Evolutionary conservation across 331 rosid genomes (phyloP).

Genomic region (Quercus tomentella): DNA sequence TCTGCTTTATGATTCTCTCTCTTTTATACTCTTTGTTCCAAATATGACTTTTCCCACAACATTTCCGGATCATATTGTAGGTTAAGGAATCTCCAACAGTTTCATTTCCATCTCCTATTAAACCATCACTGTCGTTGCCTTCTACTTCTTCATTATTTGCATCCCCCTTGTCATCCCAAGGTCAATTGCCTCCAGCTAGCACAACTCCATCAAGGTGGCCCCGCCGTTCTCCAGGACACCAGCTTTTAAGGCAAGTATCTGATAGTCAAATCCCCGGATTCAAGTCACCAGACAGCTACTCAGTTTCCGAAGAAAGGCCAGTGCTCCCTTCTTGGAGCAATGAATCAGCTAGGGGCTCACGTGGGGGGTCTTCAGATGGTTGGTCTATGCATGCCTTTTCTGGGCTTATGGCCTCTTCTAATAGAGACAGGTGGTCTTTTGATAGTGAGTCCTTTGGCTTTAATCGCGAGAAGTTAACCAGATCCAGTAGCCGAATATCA

Average conservation of each 20-base stretch:
- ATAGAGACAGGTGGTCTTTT: slow-evolving; percentile 82
- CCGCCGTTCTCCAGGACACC: slow-evolving; percentile 56
- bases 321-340: slow-evolving; percentile 62
- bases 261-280: slow-evolving; percentile 51
- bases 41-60: not conserved
- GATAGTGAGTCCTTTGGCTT: slow-evolving; percentile 77
- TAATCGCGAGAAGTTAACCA: slow-evolving; percentile 52
- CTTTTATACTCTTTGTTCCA: not conserved
- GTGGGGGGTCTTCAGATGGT: slow-evolving; percentile 72
- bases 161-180: slow-evolving; percentile 68
- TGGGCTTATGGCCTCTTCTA: slow-evolving; percentile 66
- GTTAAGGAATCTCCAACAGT: slow-evolving; percentile 57
- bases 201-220: slow-evolving; percentile 53
- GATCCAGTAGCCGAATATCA: slow-evolving; percentile 57
- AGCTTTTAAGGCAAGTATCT: slow-evolving; percentile 55
- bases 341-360: slow-evolving; percentile 52
- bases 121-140: slow-evolving; percentile 53
- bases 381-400: slow-evolving; percentile 89
- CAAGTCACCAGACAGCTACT: slow-evolving; percentile 56
- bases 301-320: slow-evolving; percentile 65
- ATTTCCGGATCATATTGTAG: slow-evolving; percentile 36
- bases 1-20: not conserved
- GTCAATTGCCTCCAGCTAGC: slow-evolving; percentile 54
- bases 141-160: slow-evolving; percentile 61
- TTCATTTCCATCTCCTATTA: slow-evolving; percentile 60